Percentiles rank a stretch among this genome's conserved stretches.
phyloP scores from a whole-genome alignment of 2,329 filamentous ascomycete genomes.

The Apiospora malaysiana region DNA sequence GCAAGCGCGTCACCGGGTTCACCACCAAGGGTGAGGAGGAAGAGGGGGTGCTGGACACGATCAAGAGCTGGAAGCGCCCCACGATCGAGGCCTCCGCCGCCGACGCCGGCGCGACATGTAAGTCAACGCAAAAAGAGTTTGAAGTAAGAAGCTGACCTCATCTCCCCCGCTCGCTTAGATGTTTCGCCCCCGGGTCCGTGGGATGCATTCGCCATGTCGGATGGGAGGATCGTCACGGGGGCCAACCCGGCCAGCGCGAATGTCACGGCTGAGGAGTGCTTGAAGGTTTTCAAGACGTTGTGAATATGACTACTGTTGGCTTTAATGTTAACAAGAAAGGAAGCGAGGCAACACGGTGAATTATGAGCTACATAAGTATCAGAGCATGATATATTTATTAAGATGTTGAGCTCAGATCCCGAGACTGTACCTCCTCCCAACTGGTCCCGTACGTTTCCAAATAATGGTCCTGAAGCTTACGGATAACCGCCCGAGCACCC shows the following conservation, averaged over 20 bases:
- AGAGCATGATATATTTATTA: too few species aligned
- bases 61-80: slow-evolving; percentile 40
- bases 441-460: slow-evolving; percentile 41
- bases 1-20: slow-evolving; percentile 46
- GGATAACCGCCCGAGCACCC: slow-evolving; percentile 45
- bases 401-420: slow-evolving; percentile 36
- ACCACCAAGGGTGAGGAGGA: slow-evolving; percentile 45
- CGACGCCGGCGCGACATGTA: slow-evolving; percentile 20
- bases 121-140: not conserved
- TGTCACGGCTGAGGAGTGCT: slow-evolving; percentile 41
- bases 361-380: too few species aligned
- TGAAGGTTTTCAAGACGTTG: not conserved
- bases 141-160: not conserved
- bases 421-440: slow-evolving; percentile 49
- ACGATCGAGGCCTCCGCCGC: slow-evolving; percentile 42
- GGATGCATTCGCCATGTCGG: slow-evolving; percentile 40
- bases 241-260: slow-evolving; percentile 48
- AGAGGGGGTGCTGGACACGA: slow-evolving; percentile 40
- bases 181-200: slow-evolving; percentile 30
- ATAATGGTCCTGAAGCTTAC: slow-evolving; percentile 29
- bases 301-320: too few species aligned
- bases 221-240: slow-evolving; percentile 48
- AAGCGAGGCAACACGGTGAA: too few species aligned
- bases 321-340: too few species aligned
- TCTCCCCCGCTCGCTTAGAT: not conserved